phyloP scores from a whole-genome alignment of 2,329 filamentous ascomycete genomes.

The Ceratocystis huliohia region DNA sequence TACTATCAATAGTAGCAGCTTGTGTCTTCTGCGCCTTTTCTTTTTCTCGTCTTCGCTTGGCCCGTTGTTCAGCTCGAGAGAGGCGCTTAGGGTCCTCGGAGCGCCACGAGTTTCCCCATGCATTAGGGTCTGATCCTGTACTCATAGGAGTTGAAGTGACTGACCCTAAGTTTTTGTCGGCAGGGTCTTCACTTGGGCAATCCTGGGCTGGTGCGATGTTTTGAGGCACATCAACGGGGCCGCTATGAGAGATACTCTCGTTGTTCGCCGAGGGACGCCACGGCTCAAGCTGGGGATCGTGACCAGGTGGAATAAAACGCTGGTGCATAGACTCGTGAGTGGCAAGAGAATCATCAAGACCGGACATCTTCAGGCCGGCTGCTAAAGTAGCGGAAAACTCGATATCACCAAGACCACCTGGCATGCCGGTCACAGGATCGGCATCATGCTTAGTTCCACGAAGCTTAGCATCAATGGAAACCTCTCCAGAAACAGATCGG shows the following conservation, averaged over 20 bases:
- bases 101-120: constrained; percentile 12
- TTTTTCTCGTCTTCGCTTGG: constrained; percentile 8
- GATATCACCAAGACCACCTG: constrained; percentile 8
- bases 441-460: not conserved
- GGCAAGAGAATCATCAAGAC: not conserved
- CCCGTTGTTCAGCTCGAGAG: constrained; percentile 6
- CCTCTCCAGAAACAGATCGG: constrained; percentile 23
- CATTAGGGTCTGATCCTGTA: not conserved
- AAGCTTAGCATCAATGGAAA: not conserved
- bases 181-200: constrained; percentile 18
- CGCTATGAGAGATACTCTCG: not conserved
- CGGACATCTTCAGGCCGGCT: constrained; percentile 11
- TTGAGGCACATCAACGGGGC: not conserved
- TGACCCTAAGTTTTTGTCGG: not conserved
- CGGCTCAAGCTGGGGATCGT: constrained; percentile 7
- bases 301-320: constrained; percentile 9
- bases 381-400: constrained; percentile 16
- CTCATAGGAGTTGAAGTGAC: constrained; percentile 1
- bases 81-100: constrained; percentile 3
- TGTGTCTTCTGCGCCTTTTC: not conserved
- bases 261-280: not conserved
- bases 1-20: not conserved
- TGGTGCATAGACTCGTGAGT: constrained; percentile 11
- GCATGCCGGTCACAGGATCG: not conserved
- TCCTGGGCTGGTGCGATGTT: not conserved